Evolutionary conservation across 2,329 filamentous ascomycete genomes (phyloP), one percentile per base, ranked within the genome.

Genomic region (Delphinella strobiligena): DNA sequence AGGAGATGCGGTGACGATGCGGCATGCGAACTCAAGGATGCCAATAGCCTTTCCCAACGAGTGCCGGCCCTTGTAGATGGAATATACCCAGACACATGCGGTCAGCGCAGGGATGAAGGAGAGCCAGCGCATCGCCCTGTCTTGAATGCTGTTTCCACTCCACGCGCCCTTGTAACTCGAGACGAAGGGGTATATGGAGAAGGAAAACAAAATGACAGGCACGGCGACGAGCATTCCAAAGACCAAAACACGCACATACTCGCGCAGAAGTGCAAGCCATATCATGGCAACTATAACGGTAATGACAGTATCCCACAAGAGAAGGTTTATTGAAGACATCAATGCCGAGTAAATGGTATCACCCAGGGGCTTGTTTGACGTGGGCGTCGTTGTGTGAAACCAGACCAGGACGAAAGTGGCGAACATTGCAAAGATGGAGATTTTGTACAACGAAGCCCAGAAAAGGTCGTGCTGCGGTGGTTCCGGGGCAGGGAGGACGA

Each of bases 341-440:
- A 98, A 65, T 4, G 85, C 87, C 11, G 82, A 86, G 60, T 98
- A 98, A 43, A 98, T 86, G 1, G 89, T 95, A 59, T 98, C 91
- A 11, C 88, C 89, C 41, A 93, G 74, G 1, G 81, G 80, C 44
- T 73, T 72, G 54, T 82, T 82, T 40, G 70, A 69, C 38, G 66
- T 66, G 4, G 82, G 80, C 1, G 79, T 67, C 14, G 82, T 77
- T 2, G 89, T 96, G 55, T 96, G 86, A 31, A 98, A 71, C 68
- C 83, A 93, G 17, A 94, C 82, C 11, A 98, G 71, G 47, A 94
- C 78, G 52, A 87, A 93, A 1, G 87, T 89, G 10, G 89, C 83
- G 52, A 96, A 75, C 54, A 96, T 74, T 30, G 81, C 82, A 34
- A 84, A 87, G 38, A 93, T 65, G 24, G 78, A 78, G 51, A 96